A percentile compares a stretch with the other conserved stretches of the same genome.
These are phyloP conservation scores for Sclerotiophoma versabilis DNA, from an alignment of 2,329 filamentous ascomycete genomes.

Conservation along the genomic window DNA sequence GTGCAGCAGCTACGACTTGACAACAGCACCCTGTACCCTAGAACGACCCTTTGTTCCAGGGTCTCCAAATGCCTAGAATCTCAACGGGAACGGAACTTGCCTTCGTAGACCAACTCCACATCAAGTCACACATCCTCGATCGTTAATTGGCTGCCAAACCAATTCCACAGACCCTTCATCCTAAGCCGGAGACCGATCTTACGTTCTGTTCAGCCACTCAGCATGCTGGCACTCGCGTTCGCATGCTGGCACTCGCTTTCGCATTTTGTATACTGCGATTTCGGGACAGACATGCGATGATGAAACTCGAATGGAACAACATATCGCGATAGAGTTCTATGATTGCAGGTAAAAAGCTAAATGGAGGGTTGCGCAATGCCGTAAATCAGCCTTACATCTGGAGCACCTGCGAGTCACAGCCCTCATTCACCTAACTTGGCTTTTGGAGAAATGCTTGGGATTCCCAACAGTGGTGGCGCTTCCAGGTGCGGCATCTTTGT, in stretches of 20 bases:
- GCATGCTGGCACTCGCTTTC: neutral
- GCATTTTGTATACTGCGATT: neutral
- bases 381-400: constrained; percentile 10
- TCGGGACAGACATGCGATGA: neutral
- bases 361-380: neutral
- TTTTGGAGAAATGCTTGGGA: neutral
- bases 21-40: too few species aligned
- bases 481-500: neutral
- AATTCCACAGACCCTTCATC: neutral
- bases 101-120: neutral
- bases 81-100: constrained; percentile 4
- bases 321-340: neutral
- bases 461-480: neutral
- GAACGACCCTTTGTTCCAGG: constrained; percentile 9
- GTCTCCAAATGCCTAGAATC: constrained; percentile 3
- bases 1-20: constrained; percentile 4
- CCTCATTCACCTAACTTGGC: constrained; percentile 1
- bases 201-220: neutral
- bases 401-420: constrained; percentile 6
- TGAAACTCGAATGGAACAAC: neutral
- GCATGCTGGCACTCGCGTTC: neutral
- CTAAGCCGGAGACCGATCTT: neutral
- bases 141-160: neutral
- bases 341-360: neutral
- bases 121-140: neutral